These are phyloP conservation scores for Globisporangium barbulae DNA, from an alignment of 352 stramenopile genomes.

Conservation along the genomic window DNA sequence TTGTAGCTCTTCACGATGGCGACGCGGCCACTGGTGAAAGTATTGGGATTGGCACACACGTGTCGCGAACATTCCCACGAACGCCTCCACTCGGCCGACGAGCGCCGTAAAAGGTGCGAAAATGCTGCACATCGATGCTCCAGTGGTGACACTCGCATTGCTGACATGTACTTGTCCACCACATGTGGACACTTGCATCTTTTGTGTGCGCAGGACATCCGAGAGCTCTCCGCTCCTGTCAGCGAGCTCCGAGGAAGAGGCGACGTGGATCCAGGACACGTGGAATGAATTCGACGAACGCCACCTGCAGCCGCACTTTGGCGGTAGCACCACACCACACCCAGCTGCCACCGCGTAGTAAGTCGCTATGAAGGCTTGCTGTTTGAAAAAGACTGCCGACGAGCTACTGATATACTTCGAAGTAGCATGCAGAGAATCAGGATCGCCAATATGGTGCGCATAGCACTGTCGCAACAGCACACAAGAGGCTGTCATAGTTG, in stretches of 20 bases:
- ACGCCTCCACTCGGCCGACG: slow-evolving; percentile 3
- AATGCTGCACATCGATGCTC: neutral
- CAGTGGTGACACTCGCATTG: neutral
- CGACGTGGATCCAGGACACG: slow-evolving; percentile 39
- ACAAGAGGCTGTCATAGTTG: too few relatives aligned
- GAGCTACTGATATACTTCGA: too few relatives aligned
- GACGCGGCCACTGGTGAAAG: slow-evolving; percentile 23
- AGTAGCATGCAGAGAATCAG: too few relatives aligned
- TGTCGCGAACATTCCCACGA: slow-evolving; percentile 24
- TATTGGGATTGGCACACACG: slow-evolving; percentile 25
- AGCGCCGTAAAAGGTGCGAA: neutral
- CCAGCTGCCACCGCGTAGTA: slow-evolving; percentile 7
- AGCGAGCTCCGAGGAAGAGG: slow-evolving; percentile 26
- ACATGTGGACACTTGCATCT: neutral
- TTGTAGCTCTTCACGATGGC: slow-evolving; percentile 28
- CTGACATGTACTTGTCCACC: neutral
- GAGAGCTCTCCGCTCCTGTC: slow-evolving; percentile 25
- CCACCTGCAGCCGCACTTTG: slow-evolving; percentile 66
- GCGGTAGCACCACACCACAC: slow-evolving; percentile 25
- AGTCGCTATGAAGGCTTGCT: neutral
- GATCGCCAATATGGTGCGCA: too few relatives aligned
- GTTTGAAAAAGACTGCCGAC: too few relatives aligned
- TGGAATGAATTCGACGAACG: slow-evolving; percentile 64
- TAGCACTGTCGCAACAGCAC: too few relatives aligned
- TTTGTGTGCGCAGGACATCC: neutral